Base-by-base conservation (phyloP, 2,329 filamentous ascomycete species). In the Verticillium alfalfae region DNA sequence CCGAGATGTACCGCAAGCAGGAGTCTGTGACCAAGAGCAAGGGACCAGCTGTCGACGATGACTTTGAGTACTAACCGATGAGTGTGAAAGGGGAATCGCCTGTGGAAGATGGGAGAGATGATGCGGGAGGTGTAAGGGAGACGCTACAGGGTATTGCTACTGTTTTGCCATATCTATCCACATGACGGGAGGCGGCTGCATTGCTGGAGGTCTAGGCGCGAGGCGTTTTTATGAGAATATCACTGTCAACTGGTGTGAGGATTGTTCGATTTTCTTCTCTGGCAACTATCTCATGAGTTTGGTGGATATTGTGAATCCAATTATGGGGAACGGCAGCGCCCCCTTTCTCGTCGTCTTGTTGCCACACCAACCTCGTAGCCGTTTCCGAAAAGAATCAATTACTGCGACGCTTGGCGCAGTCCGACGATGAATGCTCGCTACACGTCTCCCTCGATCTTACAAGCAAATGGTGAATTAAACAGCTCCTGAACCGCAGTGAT, bases 1-100 rank as follows among this genome's bases (percentile, higher is more conserved):
- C 93, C 0, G 95, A 98, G 75, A 97, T 99, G 94, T 99, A 98
- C 78, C 84, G 88, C 67, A 93, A 91, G 78, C 95, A 99, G 79
- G 94, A 98, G 80, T 91, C 89, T 68, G 92, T 97, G 58, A 79
- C 86, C 13, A 96, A 95, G 81, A 92, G 81, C 62, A 96, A 96
- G 79, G 91, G 89, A 0, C 91, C 92, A 4, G 83, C 88, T 57
- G 93, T 93, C 61, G 95, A 99, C 80, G 94, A 98, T 78, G 93
- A 98, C 75, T 99, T 97, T 77, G 95, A 99, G 81, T 99, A 99
- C 78, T 99, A 76, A 5, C 5, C 2, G 26, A 5, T 5, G 26
- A 4, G 18, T 31, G 22, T 13, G n/a, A 1, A 52, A 22, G n/a
- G 45, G 2, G 45, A 18, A 12, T 10, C 9, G 26, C 26, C 16